A percentile compares a stretch with the other conserved stretches of the same genome.
Evolutionary conservation across 352 stramenopile genomes (phyloP).

Genomic region (Phytophthora fragariaefolia): DNA sequence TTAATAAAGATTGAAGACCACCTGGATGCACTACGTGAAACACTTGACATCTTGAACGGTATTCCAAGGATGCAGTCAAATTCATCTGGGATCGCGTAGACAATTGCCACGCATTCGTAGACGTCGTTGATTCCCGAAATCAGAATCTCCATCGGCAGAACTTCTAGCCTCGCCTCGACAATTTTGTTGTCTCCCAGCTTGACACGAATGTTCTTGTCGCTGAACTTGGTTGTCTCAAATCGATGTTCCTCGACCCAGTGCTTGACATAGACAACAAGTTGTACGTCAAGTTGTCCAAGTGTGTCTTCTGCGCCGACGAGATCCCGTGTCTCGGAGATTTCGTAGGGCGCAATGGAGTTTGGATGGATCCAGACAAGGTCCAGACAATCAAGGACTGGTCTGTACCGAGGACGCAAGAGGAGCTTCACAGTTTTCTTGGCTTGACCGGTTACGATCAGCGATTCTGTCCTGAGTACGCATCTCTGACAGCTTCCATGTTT

Average conservation of each 20-base stretch:
- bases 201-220: too few relatives aligned
- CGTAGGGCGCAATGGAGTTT: neutral
- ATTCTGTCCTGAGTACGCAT: slow-evolving; percentile 9
- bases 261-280: slow-evolving; percentile 11
- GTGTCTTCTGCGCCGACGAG: slow-evolving; percentile 6
- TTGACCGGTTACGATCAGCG: too few relatives aligned
- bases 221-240: too few relatives aligned
- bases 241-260: too few relatives aligned
- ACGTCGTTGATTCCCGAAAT: too few relatives aligned
- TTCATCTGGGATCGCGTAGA: too few relatives aligned
- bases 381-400: slow-evolving; percentile 11
- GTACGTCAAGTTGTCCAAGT: slow-evolving; percentile 20
- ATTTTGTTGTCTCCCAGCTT: too few relatives aligned
- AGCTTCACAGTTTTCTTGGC: slow-evolving; percentile 14
- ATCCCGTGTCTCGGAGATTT: slow-evolving; percentile 9
- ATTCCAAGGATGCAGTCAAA: too few relatives aligned
- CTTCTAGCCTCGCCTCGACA: too few relatives aligned
- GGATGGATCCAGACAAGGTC: slow-evolving; percentile 14
- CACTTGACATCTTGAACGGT: slow-evolving; percentile 5
- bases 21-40: slow-evolving; percentile 5
- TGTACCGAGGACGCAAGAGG: slow-evolving; percentile 2
- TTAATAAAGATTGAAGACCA: slow-evolving; percentile 2
- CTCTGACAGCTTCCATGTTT: neutral
- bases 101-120: too few relatives aligned
- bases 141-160: too few relatives aligned